Conservation (phyloP, 176 grass and related monocot species). For the Aegilops longissima region DNA sequence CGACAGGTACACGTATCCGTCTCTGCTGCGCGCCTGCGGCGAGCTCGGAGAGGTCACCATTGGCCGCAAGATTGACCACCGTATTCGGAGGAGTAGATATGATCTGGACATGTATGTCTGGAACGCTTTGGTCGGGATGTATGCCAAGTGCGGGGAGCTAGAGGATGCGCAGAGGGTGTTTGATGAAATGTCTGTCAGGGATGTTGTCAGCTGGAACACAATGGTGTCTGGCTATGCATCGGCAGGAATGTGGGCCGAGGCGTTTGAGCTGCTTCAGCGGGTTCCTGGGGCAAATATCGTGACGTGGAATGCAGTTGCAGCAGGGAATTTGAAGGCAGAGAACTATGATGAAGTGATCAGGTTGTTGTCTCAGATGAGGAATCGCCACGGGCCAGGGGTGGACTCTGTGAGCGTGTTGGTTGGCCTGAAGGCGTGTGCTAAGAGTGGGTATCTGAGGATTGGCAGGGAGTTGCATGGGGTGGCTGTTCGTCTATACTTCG, state of each 20-base stretch:
- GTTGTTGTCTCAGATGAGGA: constrained; percentile 35
- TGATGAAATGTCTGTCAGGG: constrained; percentile 50
- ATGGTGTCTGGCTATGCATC: constrained; percentile 40
- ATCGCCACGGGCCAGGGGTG: neutral
- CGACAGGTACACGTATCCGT: constrained; percentile 59
- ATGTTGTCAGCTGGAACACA: constrained; percentile 63
- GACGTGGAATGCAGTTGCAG: constrained; percentile 24
- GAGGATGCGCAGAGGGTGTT: constrained; percentile 45
- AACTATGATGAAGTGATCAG: constrained; percentile 30
- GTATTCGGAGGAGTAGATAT: constrained; percentile 4
- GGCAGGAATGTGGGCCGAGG: neutral
- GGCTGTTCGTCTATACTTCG: constrained; percentile 34
- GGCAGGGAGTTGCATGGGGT: constrained; percentile 63
- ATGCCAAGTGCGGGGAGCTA: constrained; percentile 46
- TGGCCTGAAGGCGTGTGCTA: constrained; percentile 57
- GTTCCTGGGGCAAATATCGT: constrained; percentile 35
- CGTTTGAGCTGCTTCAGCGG: constrained; percentile 32
- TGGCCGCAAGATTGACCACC: constrained; percentile 31
- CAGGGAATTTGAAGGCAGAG: constrained; percentile 39
- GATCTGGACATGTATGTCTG: constrained; percentile 57
- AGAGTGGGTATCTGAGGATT: constrained; percentile 24
- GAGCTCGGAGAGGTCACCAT: constrained; percentile 39
- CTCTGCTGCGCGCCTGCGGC: constrained; percentile 56
- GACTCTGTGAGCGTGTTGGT: constrained; percentile 54
- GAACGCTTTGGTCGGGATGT: constrained; percentile 61